A percentile compares a stretch with the other conserved stretches of the same genome.
phyloP scores from a whole-genome alignment of 2,329 filamentous ascomycete species.

The Lomentospora prolificans region DNA sequence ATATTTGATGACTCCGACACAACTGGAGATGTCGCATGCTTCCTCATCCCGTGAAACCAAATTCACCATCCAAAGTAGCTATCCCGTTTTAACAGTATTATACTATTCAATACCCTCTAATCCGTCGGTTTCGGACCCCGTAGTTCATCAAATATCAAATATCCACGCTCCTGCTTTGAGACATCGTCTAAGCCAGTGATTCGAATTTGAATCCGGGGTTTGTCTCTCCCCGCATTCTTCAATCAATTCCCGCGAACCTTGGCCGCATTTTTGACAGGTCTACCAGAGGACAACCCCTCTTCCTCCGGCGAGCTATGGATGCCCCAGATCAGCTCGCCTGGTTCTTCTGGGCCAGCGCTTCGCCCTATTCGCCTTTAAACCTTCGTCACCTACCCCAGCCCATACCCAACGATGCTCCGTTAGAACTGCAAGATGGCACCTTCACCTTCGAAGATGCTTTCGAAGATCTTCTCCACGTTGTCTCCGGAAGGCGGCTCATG shows the following conservation, averaged over 20 bases:
- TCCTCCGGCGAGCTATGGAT: neutral
- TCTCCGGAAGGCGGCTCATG: slow-evolving; percentile 30
- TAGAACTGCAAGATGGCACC: slow-evolving; percentile 22
- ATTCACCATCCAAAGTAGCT: no score
- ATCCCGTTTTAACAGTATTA: no score
- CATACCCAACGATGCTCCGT: slow-evolving; percentile 31
- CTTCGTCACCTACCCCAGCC: slow-evolving; percentile 38
- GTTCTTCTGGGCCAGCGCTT: slow-evolving; percentile 14
- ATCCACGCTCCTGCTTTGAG: neutral
- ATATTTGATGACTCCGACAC: slow-evolving; percentile 1
- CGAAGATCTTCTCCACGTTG: slow-evolving; percentile 43
- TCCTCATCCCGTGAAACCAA: neutral
- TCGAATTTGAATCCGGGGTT: neutral
- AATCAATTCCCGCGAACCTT: neutral
- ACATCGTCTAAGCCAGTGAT: neutral
- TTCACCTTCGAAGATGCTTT: slow-evolving; percentile 49
- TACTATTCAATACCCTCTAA: no score
- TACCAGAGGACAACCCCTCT: neutral
- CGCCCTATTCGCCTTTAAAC: slow-evolving; percentile 33
- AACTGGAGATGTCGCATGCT: neutral
- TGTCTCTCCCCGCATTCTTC: neutral
- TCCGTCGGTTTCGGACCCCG: no score
- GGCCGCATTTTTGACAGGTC: neutral
- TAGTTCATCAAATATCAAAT: neutral
- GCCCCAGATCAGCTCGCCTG: slow-evolving; percentile 6